These are phyloP conservation scores for Aspergillus niger DNA, from an alignment of 2,329 filamentous ascomycete genomes.

Conservation along the genomic window DNA sequence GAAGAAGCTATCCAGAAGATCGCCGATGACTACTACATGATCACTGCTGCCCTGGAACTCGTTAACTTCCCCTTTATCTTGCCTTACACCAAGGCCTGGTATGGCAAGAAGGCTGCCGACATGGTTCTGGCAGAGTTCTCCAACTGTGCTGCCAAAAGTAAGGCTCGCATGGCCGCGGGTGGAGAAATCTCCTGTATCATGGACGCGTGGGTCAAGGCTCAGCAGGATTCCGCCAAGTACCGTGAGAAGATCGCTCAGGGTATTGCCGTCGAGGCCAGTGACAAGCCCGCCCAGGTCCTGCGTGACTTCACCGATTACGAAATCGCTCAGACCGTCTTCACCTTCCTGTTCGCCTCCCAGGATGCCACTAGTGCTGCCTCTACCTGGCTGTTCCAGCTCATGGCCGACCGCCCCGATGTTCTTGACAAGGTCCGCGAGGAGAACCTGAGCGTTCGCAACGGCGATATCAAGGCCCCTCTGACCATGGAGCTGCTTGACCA, in stretches of 20 bases:
- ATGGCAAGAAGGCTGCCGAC: conserved; percentile 92
- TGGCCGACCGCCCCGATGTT: conserved; percentile 90
- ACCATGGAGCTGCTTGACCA: conserved; percentile 85
- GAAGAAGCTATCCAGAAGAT: conserved; percentile 91
- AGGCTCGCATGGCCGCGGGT: conserved; percentile 85
- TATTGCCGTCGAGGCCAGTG: conserved; percentile 64
- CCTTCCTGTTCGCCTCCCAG: conserved; percentile 64
- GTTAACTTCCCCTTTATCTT: conserved; percentile 98
- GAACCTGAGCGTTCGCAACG: conserved; percentile 75
- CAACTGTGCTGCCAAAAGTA: conserved; percentile 90
- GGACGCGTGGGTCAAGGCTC: conserved; percentile 89
- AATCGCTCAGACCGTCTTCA: conserved; percentile 55
- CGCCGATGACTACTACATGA: conserved; percentile 93
- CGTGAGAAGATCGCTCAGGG: conserved; percentile 75
- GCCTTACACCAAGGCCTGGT: conserved; percentile 94
- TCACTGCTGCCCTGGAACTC: conserved; percentile 91
- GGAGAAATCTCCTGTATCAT: conserved; percentile 89
- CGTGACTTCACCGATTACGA: conserved; percentile 56
- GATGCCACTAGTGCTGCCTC: conserved; percentile 92
- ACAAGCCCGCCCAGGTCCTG: conserved; percentile 63
- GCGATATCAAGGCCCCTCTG: conserved; percentile 69
- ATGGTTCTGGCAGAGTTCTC: conserved; percentile 88
- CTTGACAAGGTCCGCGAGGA: conserved; percentile 89
- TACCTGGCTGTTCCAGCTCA: conserved; percentile 94
- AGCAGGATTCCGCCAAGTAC: conserved; percentile 83